A percentile compares a stretch with the other conserved stretches of the same genome.
Evolutionary conservation across 345 rosid genomes (phyloP).

Genomic region (Gynandropsis gynandra): DNA sequence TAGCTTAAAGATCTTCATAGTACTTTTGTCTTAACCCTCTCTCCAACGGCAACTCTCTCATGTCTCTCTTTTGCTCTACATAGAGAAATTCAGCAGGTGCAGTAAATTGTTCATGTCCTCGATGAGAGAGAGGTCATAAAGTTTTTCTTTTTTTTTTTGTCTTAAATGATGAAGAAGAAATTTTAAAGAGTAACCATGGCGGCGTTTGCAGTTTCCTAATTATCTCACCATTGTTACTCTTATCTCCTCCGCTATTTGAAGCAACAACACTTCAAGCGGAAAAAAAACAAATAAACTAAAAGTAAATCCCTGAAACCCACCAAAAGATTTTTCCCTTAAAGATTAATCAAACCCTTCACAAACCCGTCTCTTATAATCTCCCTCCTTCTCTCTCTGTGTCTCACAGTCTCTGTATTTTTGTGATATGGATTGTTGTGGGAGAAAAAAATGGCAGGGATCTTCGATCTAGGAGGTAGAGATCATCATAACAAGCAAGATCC

Average conservation of each 20-base stretch:
- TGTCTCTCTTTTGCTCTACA: constrained; percentile 2
- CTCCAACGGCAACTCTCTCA: not conserved
- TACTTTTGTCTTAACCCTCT: not conserved
- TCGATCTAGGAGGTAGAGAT: constrained; percentile 56
- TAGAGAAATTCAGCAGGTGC: constrained; percentile 21
- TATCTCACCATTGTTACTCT: constrained; percentile 25
- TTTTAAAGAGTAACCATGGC: constrained; percentile 50
- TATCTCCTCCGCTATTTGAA: constrained; percentile 17
- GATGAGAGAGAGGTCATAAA: constrained; percentile 17
- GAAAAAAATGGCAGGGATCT: constrained; percentile 76
- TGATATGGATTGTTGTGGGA: constrained; percentile 42
- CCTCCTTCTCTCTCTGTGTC: constrained; percentile 10
- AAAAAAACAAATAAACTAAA: not conserved
- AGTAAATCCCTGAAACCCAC: constrained; percentile 26
- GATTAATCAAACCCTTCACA: constrained; percentile 11
- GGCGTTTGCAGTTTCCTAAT: constrained; percentile 64
- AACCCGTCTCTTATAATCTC: constrained; percentile 3
- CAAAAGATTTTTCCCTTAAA: not conserved
- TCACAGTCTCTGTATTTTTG: constrained; percentile 10
- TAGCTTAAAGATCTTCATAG: constrained; percentile 27
- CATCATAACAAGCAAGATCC: constrained; percentile 39
- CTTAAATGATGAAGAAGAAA: constrained; percentile 16
- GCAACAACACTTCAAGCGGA: constrained; percentile 9
- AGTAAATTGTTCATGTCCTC: constrained; percentile 19
- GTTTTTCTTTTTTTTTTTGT: constrained; percentile 8